These are phyloP conservation scores for Zygosaccharomyces rouxii DNA, from an alignment of 805 yeast genomes.

Conservation along the genomic window DNA sequence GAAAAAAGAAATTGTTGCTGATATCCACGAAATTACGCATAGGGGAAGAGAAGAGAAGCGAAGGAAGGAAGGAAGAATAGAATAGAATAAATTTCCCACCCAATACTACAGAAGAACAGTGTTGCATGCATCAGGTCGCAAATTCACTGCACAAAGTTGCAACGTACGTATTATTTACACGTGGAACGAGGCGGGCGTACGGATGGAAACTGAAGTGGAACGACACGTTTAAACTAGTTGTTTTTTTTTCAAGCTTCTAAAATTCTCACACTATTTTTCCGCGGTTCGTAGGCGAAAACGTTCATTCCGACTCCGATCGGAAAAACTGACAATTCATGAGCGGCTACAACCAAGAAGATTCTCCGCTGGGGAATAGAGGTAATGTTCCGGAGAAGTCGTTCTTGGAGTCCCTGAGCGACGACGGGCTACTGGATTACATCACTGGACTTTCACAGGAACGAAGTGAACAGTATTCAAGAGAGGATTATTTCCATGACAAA, in stretches of 20 bases:
- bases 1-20: neutral
- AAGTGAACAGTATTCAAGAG: conserved; percentile 15
- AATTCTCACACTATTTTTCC: conserved; percentile 3
- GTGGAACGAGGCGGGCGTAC: too few relatives aligned
- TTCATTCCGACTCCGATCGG: neutral
- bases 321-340: neutral
- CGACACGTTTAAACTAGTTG: too few relatives aligned
- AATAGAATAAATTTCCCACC: too few relatives aligned
- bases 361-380: conserved; percentile 1
- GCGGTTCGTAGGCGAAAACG: conserved; percentile 1
- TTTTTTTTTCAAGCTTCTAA: neutral
- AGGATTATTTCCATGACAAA: conserved; percentile 26
- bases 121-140: neutral
- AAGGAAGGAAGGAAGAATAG: too few relatives aligned
- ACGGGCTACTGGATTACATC: conserved; percentile 20
- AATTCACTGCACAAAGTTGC: neutral
- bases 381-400: neutral
- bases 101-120: neutral
- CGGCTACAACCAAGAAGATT: conserved; percentile 3
- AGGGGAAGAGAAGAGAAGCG: neutral
- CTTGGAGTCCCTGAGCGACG: conserved; percentile 21
- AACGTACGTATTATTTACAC: neutral
- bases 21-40: neutral
- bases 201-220: too few relatives aligned
- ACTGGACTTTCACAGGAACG: conserved; percentile 15